Evolutionary conservation across 2,329 filamentous ascomycete genomes (phyloP).

Genomic region (Beauveria scarabaeidicola): DNA sequence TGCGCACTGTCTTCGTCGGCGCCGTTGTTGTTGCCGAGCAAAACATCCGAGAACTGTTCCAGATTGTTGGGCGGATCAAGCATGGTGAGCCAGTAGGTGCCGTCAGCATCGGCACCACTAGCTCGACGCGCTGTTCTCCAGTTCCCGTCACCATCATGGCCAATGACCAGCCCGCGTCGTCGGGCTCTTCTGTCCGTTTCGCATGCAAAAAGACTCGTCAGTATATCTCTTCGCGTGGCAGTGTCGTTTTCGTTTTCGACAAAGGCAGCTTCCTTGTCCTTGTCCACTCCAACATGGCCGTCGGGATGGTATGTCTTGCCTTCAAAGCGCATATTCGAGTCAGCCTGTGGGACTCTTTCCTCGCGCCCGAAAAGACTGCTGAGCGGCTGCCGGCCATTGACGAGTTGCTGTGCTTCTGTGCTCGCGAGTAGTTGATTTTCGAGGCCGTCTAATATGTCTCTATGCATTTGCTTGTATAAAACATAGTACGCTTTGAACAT

Average conservation of each 20-base stretch:
- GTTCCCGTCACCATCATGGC: conserved; percentile 26
- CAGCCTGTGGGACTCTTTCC: conserved; percentile 55
- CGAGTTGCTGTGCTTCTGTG: conserved; percentile 66
- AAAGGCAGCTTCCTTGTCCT: conserved; percentile 49
- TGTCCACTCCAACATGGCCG: conserved; percentile 56
- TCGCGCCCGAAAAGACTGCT: conserved; percentile 68
- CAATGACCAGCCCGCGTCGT: conserved; percentile 20
- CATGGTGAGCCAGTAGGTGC: conserved; percentile 35
- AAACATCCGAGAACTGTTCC: conserved; percentile 33
- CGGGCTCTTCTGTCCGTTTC: conserved; percentile 23
- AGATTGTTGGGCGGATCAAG: conserved; percentile 37
- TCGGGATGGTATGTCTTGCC: conserved; percentile 57
- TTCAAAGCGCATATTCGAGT: conserved; percentile 47
- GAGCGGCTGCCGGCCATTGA: conserved; percentile 65
- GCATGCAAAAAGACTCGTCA: conserved; percentile 44
- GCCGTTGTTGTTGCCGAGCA: conserved; percentile 25
- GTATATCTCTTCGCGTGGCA: conserved; percentile 50
- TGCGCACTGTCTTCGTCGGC: conserved; percentile 19
- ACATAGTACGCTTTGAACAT: conserved; percentile 91
- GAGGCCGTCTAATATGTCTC: conserved; percentile 69
- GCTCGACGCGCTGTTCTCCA: conserved; percentile 26
- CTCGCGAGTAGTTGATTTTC: conserved; percentile 72
- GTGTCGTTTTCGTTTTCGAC: conserved; percentile 53
- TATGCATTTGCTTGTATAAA: conserved; percentile 80
- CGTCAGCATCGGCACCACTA: conserved; percentile 24